These are phyloP conservation scores for Hypoxylon sp. DNA, from an alignment of 2,329 filamentous ascomycete genomes.

Conservation along the genomic window DNA sequence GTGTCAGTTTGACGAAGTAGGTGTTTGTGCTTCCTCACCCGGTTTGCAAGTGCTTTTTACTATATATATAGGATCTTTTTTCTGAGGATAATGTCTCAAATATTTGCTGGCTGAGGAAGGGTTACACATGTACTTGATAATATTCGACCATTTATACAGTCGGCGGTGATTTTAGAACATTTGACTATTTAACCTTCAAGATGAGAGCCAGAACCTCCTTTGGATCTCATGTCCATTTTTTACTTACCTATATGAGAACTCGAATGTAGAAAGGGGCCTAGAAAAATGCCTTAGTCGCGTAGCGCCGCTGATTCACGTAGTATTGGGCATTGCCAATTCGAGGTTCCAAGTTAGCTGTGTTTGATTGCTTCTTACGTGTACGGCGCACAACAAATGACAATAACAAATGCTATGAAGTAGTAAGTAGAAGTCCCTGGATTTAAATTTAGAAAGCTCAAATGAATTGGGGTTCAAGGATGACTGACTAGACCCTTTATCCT, in stretches of 20 bases:
- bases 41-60: background rate
- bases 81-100: background rate
- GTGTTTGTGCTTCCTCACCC: background rate
- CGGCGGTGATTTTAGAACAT: background rate
- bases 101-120: background rate
- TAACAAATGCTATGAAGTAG: background rate
- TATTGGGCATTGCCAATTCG: background rate
- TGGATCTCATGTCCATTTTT: background rate
- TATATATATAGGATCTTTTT: too few relatives aligned
- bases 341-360: too few relatives aligned
- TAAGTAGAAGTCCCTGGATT: background rate
- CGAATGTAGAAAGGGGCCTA: background rate
- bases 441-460: background rate
- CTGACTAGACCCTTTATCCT: background rate
- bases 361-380: conserved; percentile 1
- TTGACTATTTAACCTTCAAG: background rate
- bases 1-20: background rate
- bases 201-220: background rate
- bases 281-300: background rate
- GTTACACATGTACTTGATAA: background rate
- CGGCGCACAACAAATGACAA: background rate
- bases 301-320: background rate
- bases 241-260: background rate
- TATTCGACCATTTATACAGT: background rate
- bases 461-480: background rate